These are phyloP conservation scores for Ramularia collo-cygni DNA, from an alignment of 2,329 filamentous ascomycete genomes.

Conservation along the genomic window DNA sequence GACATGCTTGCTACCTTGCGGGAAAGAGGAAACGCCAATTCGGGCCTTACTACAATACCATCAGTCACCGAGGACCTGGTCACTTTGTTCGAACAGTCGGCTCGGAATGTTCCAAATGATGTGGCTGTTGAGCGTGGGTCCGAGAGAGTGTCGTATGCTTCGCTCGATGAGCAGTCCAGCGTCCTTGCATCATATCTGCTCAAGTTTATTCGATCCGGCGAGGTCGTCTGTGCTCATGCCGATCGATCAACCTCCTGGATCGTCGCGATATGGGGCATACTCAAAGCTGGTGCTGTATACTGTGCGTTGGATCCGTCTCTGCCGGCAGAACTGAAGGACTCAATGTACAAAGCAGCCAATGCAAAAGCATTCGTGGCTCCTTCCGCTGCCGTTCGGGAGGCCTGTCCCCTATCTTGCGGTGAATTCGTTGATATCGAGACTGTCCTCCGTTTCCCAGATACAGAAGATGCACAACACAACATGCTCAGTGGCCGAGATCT, in stretches of 20 bases:
- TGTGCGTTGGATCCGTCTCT: neutral
- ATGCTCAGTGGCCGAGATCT: too few relatives aligned
- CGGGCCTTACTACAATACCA: neutral
- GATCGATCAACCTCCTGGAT: neutral
- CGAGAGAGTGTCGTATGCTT: neutral
- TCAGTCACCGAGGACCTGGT: constrained; percentile 2
- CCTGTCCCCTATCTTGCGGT: neutral
- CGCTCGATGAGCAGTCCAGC: neutral
- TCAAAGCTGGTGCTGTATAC: neutral
- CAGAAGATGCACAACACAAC: too few relatives aligned
- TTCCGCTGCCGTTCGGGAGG: neutral
- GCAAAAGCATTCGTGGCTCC: neutral
- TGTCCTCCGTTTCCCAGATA: neutral
- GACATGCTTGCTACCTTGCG: too few relatives aligned
- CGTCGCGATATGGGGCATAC: neutral
- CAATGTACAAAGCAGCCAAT: neutral
- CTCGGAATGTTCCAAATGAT: neutral
- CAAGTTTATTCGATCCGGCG: neutral
- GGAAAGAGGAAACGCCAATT: neutral
- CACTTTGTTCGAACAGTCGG: constrained; percentile 2
- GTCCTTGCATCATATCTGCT: neutral
- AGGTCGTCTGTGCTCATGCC: neutral
- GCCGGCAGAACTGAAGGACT: neutral
- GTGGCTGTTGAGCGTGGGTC: neutral
- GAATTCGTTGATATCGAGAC: neutral